Conservation (phyloP, 2,329 filamentous ascomycete genomes). For the Cladophialophora carrionii region DNA sequence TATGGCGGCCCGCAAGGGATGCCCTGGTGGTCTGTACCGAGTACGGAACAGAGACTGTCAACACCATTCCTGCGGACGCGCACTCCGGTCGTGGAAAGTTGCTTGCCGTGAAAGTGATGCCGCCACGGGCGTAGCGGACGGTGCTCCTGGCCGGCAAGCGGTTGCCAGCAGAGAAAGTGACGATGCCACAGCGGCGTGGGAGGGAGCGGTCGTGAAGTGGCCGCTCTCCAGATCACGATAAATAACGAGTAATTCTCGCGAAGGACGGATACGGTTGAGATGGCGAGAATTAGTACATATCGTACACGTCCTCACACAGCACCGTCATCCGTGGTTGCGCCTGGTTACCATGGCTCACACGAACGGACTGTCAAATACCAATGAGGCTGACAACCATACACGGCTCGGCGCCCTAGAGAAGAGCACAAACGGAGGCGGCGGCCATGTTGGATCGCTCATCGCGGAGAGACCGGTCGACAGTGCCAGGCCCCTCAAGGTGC, state of each 20-base stretch:
- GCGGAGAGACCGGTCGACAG: slow-evolving; percentile 4
- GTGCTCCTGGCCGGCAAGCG: not conserved
- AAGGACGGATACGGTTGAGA: not conserved
- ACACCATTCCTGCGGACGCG: not conserved
- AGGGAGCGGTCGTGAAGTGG: no score
- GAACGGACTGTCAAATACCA: not conserved
- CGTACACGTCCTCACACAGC: no score
- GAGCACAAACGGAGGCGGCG: no score
- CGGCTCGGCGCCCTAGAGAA: not conserved
- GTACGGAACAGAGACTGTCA: not conserved
- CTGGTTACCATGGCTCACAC: not conserved
- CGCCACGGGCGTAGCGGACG: not conserved
- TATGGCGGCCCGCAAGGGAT: not conserved
- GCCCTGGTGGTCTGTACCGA: not conserved
- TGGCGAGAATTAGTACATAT: not conserved
- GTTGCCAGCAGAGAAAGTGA: not conserved
- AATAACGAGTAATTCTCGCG: not conserved
- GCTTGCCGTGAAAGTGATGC: not conserved
- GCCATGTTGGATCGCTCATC: not conserved
- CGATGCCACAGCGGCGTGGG: not conserved
- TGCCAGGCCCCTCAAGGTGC: slow-evolving; percentile 18
- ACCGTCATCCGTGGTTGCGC: not conserved
- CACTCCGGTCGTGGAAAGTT: not conserved
- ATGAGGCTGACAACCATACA: not conserved
- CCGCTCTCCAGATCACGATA: not conserved